A percentile compares a stretch with the other conserved stretches of the same genome.
Conservation (phyloP, 768 basidiomycete genomes). For the Lentinula boryana region DNA sequence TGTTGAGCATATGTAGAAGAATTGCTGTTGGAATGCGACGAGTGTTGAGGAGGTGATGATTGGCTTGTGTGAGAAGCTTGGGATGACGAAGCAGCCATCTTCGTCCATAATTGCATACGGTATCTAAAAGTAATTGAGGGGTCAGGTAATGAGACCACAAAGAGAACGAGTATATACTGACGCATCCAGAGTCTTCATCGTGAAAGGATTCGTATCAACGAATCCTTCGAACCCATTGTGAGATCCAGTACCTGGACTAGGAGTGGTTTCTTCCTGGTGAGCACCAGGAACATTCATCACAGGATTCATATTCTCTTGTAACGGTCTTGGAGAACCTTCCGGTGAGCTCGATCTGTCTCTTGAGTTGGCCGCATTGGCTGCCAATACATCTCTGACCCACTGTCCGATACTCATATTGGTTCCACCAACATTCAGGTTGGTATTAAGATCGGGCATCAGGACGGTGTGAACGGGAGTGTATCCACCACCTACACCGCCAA, state of each 20-base stretch:
- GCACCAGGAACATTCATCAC: conserved; percentile 36
- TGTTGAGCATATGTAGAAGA: conserved; percentile 3
- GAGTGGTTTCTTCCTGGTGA: background rate
- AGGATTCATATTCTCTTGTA: conserved; percentile 82
- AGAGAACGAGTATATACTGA: conserved; percentile 31
- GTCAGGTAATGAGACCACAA: conserved; percentile 7
- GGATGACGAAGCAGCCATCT: conserved; percentile 70
- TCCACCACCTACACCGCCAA: conserved; percentile 42
- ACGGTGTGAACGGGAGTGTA: conserved; percentile 83
- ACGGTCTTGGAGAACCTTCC: conserved; percentile 21
- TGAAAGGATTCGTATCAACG: conserved; percentile 77
- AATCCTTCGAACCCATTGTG: conserved; percentile 64
- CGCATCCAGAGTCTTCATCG: conserved; percentile 80
- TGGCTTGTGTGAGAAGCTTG: conserved; percentile 28
- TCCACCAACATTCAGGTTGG: conserved; percentile 17
- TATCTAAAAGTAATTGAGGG: conserved; percentile 33
- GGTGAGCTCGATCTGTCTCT: background rate
- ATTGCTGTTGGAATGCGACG: conserved; percentile 13
- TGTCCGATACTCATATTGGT: background rate
- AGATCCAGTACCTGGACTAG: background rate
- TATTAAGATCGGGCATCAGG: conserved; percentile 62
- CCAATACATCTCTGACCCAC: conserved; percentile 6
- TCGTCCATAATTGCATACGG: conserved; percentile 89
- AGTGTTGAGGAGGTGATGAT: background rate
- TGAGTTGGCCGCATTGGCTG: conserved; percentile 7